Base-by-base conservation (phyloP, 2,329 filamentous ascomycete genomes). In the Pleoardoris graminearum region DNA sequence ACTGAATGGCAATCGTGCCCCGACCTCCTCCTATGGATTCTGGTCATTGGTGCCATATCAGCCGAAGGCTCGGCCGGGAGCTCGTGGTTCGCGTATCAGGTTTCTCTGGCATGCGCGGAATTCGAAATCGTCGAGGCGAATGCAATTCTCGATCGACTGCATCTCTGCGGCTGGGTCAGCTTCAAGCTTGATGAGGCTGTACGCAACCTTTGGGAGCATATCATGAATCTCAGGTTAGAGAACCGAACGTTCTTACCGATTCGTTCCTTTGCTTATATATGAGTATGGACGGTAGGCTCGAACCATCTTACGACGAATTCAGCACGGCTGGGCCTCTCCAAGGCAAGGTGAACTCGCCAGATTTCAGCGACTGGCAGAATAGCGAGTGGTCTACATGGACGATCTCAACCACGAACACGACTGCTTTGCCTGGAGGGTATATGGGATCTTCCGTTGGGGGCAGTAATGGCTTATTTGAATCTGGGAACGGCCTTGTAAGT, bases 11-110 rank as follows among this genome's bases (percentile, higher is more conserved):
- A 62, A 8, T 32, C 50, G 7, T 71, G 66, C 38, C 70, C 69
- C 19, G 69, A 72, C 33, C 54, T 74, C 4, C 63, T 73, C 11
- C 50, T 74, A n/a, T 74, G 70, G 70, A 70, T 74, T 36, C 58
- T 74, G 10, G 61, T 66, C 3, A 68, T 73, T 16, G 71, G 69
- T 30, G 62, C 69, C 3, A 70, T 73, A 44, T 71, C 69, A 19
- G 65, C 68, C 11, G 65, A 71, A 45, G 68, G 68, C 22, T 70
- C 68, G 4, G 51, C 52, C 6, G 63, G 69, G 27, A 60, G 62
- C 48, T 50, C 52, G 1, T 74, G 71, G 71, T 73, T 70, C 48
- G 60, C 66, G 5, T 60, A 67, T 41, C 69, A 72, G 48, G 55
- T 57, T 3, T 71, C 71, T 6, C 52, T 71, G 23, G 69, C 69